Conservation (phyloP, 768 basidiomycete species). For the Serpula lacrymans region DNA sequence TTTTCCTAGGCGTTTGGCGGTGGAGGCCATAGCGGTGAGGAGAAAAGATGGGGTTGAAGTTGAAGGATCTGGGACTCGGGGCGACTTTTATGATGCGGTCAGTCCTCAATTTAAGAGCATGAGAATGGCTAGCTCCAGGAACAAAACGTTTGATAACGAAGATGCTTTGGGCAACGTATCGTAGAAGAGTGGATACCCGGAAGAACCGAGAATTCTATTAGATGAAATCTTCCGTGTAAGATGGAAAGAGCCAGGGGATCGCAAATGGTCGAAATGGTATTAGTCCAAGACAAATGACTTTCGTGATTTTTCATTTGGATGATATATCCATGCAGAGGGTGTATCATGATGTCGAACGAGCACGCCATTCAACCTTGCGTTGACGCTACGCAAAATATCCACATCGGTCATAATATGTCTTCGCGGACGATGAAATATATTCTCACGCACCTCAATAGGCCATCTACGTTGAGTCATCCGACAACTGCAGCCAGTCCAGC, state of each 20-base stretch:
- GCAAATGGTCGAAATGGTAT: no score
- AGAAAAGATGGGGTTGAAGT: background rate
- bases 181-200: no score
- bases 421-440: no score
- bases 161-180: no score
- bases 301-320: no score
- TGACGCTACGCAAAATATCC: slow-evolving; percentile 10
- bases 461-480: background rate
- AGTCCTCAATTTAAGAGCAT: slow-evolving; percentile 1
- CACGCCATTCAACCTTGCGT: slow-evolving; percentile 9
- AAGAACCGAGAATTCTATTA: no score
- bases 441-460: no score
- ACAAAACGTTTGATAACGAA: no score
- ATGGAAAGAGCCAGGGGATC: no score
- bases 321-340: background rate
- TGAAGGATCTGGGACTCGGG: background rate
- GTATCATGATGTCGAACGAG: slow-evolving; percentile 10
- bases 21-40: slow-evolving; percentile 29
- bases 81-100: background rate
- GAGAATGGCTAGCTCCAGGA: background rate
- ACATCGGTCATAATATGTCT: slow-evolving; percentile 1
- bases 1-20: slow-evolving; percentile 51
- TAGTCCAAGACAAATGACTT: no score
- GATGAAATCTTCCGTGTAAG: no score
- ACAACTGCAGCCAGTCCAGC: no score